Evolutionary conservation across 176 grass and related monocot genomes (phyloP).

Genomic region (Oryza longistaminata): DNA sequence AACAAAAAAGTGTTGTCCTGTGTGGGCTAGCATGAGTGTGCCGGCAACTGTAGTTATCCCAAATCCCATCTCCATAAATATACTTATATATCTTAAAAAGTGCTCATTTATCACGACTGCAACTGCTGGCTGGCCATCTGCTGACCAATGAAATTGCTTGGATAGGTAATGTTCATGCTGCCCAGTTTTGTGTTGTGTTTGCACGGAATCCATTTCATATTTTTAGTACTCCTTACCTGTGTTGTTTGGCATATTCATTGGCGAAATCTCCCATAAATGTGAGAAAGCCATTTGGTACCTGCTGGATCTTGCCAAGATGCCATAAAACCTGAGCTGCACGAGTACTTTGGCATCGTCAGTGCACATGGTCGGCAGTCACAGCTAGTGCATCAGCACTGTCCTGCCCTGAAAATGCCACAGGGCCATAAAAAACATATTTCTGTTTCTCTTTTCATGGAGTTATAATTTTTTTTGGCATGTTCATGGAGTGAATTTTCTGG

Average conservation of each 20-base stretch:
- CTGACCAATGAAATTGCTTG: background rate
- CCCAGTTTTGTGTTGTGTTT: background rate
- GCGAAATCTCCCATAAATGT: constrained; percentile 22
- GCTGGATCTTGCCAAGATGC: constrained; percentile 15
- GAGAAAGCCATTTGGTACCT: constrained; percentile 11
- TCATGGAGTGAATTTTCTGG: background rate
- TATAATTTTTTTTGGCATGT: background rate
- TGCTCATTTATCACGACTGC: constrained; percentile 16
- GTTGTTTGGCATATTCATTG: constrained; percentile 7
- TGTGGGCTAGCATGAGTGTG: constrained; percentile 46
- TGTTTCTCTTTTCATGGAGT: constrained; percentile 11
- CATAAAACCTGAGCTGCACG: constrained; percentile 5
- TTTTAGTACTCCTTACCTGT: background rate
- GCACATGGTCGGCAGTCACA: constrained; percentile 33
- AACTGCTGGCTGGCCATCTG: constrained; percentile 5
- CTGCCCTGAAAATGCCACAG: constrained; percentile 35
- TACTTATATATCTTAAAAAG: constrained; percentile 16
- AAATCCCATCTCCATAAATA: background rate
- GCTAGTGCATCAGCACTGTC: constrained; percentile 37
- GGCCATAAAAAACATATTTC: constrained; percentile 13
- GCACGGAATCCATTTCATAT: constrained; percentile 23
- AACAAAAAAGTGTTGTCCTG: background rate
- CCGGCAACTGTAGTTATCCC: constrained; percentile 13
- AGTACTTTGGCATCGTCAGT: constrained; percentile 12
- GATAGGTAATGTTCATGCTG: background rate